Percentiles rank a stretch among this genome's conserved stretches.
Evolutionary conservation across 2,329 filamentous ascomycete genomes (phyloP).

Genomic region (Aspergillus oerlinghausenensis): DNA sequence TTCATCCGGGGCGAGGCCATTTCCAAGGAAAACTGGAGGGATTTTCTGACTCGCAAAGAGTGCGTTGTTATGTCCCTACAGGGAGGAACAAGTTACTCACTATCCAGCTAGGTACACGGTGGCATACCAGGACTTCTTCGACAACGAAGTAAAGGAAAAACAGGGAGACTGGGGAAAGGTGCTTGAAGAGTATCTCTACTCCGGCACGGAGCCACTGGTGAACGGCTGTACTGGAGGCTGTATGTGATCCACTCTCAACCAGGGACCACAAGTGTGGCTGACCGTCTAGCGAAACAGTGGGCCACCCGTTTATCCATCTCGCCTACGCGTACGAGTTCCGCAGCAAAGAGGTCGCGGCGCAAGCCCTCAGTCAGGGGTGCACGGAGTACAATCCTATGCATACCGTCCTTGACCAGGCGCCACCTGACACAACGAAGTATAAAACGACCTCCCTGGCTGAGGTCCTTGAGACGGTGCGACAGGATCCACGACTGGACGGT

Average conservation of each 20-base stretch:
- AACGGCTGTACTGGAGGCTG: slow-evolving; percentile 1
- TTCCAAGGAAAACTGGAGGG: not conserved
- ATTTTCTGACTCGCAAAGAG: not conserved
- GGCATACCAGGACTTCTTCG: slow-evolving; percentile 1
- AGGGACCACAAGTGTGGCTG: too few species aligned
- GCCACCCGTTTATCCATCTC: slow-evolving; percentile 7
- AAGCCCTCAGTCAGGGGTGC: slow-evolving; percentile 5
- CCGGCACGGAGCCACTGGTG: not conserved
- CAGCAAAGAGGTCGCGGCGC: not conserved
- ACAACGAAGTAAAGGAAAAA: not conserved
- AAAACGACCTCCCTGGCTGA: not conserved
- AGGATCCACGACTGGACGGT: not conserved
- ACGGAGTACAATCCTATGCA: slow-evolving; percentile 1
- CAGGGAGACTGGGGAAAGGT: slow-evolving; percentile 1
- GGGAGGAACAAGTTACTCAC: too few species aligned
- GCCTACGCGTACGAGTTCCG: slow-evolving; percentile 7
- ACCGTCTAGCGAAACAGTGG: not conserved
- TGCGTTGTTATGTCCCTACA: not conserved
- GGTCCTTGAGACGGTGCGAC: not conserved
- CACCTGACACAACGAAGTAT: slow-evolving; percentile 2
- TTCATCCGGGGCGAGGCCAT: not conserved
- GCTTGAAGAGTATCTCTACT: not conserved
- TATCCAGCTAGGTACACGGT: not conserved
- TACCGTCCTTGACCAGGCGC: not conserved
- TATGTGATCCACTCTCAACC: not conserved